These are phyloP conservation scores for Podila clonocystis DNA, from an alignment of 192 early-diverging fungal species.

Conservation along the genomic window DNA sequence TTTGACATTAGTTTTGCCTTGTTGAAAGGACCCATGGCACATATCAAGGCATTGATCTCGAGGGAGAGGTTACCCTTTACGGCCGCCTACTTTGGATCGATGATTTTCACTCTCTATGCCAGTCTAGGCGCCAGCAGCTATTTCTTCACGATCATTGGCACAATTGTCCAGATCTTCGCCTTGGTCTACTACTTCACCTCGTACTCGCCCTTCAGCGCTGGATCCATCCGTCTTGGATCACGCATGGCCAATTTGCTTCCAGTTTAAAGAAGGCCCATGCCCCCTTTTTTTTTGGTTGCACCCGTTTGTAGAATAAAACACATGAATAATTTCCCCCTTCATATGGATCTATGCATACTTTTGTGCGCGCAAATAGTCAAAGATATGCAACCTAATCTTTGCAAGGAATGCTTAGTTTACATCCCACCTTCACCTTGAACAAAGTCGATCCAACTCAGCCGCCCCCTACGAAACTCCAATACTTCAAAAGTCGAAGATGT, in stretches of 20 bases:
- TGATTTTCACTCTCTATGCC: constrained; percentile 88
- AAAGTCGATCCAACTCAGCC: too few relatives aligned
- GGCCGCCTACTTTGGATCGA: constrained; percentile 79
- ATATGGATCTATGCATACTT: too few relatives aligned
- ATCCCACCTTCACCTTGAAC: too few relatives aligned
- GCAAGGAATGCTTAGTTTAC: too few relatives aligned
- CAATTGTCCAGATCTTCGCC: constrained; percentile 81
- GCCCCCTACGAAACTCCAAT: too few relatives aligned
- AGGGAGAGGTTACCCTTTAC: constrained; percentile 86
- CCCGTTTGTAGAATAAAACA: too few relatives aligned
- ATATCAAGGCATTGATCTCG: constrained; percentile 83
- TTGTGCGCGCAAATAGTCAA: too few relatives aligned
- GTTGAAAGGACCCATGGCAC: constrained; percentile 82
- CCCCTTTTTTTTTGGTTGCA: too few relatives aligned
- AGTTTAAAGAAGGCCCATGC: constrained; percentile 10
- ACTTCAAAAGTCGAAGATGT: too few relatives aligned
- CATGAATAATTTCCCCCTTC: too few relatives aligned
- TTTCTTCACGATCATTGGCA: constrained; percentile 81
- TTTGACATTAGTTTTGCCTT: constrained; percentile 72
- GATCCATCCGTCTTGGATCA: constrained; percentile 44
- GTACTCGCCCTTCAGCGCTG: constrained; percentile 37
- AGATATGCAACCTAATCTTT: too few relatives aligned
- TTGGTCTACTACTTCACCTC: constrained; percentile 77
- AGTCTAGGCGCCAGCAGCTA: constrained; percentile 71
- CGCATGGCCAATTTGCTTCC: constrained; percentile 48